A percentile compares a stretch with the other conserved stretches of the same genome.
Evolutionary conservation across 2,329 filamentous ascomycete genomes (phyloP).

Genomic region (Colletotrichum graminicola): DNA sequence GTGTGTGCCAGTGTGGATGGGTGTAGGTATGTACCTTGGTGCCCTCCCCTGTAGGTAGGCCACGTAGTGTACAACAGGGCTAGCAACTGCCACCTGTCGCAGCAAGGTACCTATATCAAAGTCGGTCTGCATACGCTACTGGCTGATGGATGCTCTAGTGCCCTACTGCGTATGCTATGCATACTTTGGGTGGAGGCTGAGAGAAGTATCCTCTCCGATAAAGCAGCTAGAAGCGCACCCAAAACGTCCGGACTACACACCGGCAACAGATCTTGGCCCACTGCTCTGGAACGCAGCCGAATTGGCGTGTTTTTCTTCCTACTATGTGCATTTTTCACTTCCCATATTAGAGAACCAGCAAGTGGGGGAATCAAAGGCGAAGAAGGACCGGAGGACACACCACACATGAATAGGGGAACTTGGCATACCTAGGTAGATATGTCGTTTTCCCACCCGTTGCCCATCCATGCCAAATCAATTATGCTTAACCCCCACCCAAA

Average conservation of each 20-base stretch:
- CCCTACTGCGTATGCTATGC: not conserved
- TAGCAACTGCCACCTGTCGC: not conserved
- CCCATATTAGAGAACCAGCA: not conserved
- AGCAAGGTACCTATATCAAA: not conserved
- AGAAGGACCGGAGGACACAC: not conserved
- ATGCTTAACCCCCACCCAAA: conserved; percentile 21
- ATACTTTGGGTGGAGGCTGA: not conserved
- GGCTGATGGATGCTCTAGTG: not conserved
- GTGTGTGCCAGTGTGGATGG: too few relatives aligned
- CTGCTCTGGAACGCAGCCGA: conserved; percentile 20
- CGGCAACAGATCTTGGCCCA: conserved; percentile 14
- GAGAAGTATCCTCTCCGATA: not conserved
- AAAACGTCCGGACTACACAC: conserved; percentile 11
- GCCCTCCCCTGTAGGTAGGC: not conserved
- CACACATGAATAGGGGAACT: not conserved
- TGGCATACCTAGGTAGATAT: not conserved
- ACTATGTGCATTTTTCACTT: not conserved
- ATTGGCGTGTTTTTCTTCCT: not conserved
- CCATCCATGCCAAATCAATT: conserved; percentile 1
- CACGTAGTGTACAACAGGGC: not conserved
- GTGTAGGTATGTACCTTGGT: not conserved
- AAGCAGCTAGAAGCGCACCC: conserved; percentile 1
- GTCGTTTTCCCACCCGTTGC: not conserved
- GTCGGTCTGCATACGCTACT: not conserved
- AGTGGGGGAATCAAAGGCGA: too few relatives aligned